Percentiles rank a stretch among this genome's conserved stretches.
These are phyloP conservation scores for Syncephalastrum racemosum DNA, from an alignment of 371 early-diverging fungal genomes.

Conservation along the genomic window DNA sequence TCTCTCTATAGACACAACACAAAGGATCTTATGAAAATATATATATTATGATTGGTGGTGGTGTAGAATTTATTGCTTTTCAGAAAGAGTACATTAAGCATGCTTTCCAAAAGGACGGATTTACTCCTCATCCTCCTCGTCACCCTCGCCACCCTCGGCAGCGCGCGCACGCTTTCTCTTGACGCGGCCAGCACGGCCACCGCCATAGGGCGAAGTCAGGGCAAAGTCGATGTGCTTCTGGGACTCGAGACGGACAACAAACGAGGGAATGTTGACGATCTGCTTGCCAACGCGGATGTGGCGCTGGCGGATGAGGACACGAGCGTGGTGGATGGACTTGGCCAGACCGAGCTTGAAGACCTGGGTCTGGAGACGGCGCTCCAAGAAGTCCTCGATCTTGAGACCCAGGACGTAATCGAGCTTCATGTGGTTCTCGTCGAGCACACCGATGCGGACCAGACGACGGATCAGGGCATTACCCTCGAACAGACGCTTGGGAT, in stretches of 20 bases:
- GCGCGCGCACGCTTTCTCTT: constrained; percentile 89
- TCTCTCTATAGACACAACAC: too few relatives aligned
- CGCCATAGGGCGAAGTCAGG: constrained; percentile 97
- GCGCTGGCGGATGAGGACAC: constrained; percentile 98
- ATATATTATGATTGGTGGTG: too few relatives aligned
- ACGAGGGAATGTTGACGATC: constrained; percentile 96
- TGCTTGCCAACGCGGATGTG: constrained; percentile 99
- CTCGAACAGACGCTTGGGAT: constrained; percentile 98
- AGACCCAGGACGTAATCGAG: constrained; percentile 99
- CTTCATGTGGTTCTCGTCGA: constrained; percentile 96
- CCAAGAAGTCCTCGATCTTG: constrained; percentile 98
- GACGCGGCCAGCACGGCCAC: constrained; percentile 98
- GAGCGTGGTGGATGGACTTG: constrained; percentile 99
- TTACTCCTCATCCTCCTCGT: constrained; percentile 74
- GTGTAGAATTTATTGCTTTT: too few relatives aligned
- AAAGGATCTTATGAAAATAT: too few relatives aligned
- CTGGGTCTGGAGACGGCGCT: constrained; percentile 99
- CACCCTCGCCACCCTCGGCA: constrained; percentile 65
- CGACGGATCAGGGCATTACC: constrained; percentile 99
- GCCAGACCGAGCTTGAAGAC: constrained; percentile 99
- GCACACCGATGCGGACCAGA: constrained; percentile 97
- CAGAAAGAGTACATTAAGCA: too few relatives aligned
- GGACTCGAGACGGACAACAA: constrained; percentile 91
- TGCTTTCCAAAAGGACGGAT: constrained; percentile 10
- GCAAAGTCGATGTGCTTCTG: constrained; percentile 99